Evolutionary conservation across 768 basidiomycete species (phyloP).

Genomic region (Rhizopogon salebrosus): DNA sequence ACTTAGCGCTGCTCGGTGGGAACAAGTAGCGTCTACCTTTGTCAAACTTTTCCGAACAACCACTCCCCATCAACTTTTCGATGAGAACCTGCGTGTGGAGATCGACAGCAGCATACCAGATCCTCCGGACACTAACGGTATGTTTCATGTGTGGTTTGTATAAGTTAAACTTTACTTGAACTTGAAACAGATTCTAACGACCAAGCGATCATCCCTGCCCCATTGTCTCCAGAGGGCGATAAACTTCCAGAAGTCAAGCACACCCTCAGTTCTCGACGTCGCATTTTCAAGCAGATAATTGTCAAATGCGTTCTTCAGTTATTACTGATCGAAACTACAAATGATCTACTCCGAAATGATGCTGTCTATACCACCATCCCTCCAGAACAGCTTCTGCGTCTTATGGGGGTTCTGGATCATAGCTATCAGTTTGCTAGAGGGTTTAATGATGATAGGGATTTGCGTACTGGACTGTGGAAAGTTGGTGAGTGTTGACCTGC

Average conservation of each 20-base stretch:
- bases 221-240: slow-evolving; percentile 74
- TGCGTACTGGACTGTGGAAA: slow-evolving; percentile 98
- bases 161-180: slow-evolving; percentile 9
- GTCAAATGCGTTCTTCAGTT: slow-evolving; percentile 99
- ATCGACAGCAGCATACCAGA: slow-evolving; percentile 60
- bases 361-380: slow-evolving; percentile 92
- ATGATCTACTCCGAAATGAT: slow-evolving; percentile 89
- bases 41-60: slow-evolving; percentile 96
- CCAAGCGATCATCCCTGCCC: slow-evolving; percentile 76
- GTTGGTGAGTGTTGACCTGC: slow-evolving; percentile 61
- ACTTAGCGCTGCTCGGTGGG: slow-evolving; percentile 82
- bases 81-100: slow-evolving; percentile 84
- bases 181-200: slow-evolving; percentile 52
- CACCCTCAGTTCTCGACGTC: slow-evolving; percentile 67
- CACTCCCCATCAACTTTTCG: slow-evolving; percentile 95
- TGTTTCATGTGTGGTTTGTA: neutral
- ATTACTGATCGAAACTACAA: slow-evolving; percentile 93
- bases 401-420: slow-evolving; percentile 95
- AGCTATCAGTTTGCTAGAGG: slow-evolving; percentile 96
- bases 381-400: slow-evolving; percentile 83
- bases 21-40: slow-evolving; percentile 86
- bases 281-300: slow-evolving; percentile 96
- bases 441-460: slow-evolving; percentile 98
- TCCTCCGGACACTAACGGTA: slow-evolving; percentile 42
- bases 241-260: slow-evolving; percentile 44